Evolutionary conservation across 2,329 filamentous ascomycete genomes (phyloP).

Genomic region (Amesomyces nigricolor): DNA sequence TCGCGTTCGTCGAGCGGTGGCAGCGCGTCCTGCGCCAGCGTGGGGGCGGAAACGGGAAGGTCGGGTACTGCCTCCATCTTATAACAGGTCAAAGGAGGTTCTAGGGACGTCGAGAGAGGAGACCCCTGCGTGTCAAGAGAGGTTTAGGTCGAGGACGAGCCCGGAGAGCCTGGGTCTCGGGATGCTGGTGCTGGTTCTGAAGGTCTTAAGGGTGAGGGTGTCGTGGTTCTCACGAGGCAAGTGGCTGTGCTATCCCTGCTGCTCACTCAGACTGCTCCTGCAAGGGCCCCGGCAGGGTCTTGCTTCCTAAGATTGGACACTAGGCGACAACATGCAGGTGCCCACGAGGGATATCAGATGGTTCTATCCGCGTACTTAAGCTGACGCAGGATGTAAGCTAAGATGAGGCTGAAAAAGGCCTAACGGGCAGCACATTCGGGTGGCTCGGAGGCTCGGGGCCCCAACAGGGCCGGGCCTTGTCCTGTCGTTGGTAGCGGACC

Average conservation of each 20-base stretch:
- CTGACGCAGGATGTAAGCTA: not conserved
- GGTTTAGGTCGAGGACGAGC: too few species aligned
- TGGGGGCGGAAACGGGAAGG: not conserved
- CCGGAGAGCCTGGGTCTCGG: too few species aligned
- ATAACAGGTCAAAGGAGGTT: constrained; percentile 2
- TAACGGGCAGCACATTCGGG: constrained; percentile 3
- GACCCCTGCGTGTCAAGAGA: too few species aligned
- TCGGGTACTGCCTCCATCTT: not conserved
- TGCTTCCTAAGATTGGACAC: not conserved
- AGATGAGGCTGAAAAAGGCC: constrained; percentile 13
- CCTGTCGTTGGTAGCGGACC: constrained; percentile 6
- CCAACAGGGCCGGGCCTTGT: not conserved
- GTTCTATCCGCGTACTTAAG: not conserved
- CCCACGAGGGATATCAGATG: not conserved
- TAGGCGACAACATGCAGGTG: not conserved
- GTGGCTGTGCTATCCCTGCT: not conserved
- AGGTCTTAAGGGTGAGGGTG: too few species aligned
- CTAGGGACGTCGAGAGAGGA: not conserved
- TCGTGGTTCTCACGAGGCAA: not conserved
- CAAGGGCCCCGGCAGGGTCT: not conserved
- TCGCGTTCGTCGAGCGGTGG: constrained; percentile 1
- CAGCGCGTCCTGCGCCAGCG: constrained; percentile 17
- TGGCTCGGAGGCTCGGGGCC: constrained; percentile 11
- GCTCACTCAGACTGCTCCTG: not conserved
- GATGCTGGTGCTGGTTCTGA: too few species aligned